Percentiles rank a stretch among this genome's conserved stretches.
Evolutionary conservation across 495 filamentous ascomycete species (phyloP).

Genomic region (Penicillium subrubescens): DNA sequence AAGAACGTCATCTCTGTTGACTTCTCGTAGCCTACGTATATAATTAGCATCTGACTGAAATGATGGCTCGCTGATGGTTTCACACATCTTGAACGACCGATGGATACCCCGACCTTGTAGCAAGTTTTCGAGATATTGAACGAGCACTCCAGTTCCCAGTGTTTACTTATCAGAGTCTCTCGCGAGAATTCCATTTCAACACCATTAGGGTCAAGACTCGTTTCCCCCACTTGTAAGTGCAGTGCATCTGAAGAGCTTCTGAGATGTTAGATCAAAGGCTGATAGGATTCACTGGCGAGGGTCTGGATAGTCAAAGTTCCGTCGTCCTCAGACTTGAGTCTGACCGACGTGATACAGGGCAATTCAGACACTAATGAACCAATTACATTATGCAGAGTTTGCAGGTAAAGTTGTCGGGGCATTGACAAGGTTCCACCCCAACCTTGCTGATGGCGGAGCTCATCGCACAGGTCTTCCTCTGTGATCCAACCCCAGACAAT

Average conservation of each 20-base stretch:
- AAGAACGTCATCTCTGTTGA: background rate
- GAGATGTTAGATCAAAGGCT: slow-evolving; percentile 2
- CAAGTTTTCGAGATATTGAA: slow-evolving; percentile 8
- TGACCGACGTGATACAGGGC: slow-evolving; percentile 1
- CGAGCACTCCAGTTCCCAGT: slow-evolving; percentile 11
- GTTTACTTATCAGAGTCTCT: background rate
- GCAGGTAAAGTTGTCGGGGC: slow-evolving; percentile 14
- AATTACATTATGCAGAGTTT: slow-evolving; percentile 2
- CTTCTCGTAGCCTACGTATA: background rate
- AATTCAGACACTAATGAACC: slow-evolving; percentile 4
- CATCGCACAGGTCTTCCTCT: slow-evolving; percentile 18
- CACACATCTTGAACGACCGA: slow-evolving; percentile 7
- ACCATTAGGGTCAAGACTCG: background rate
- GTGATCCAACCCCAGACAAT: slow-evolving; percentile 20
- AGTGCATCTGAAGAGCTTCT: background rate
- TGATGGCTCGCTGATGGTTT: too few species aligned
- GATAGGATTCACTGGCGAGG: slow-evolving; percentile 8
- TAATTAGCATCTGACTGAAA: background rate
- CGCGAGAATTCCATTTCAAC: background rate
- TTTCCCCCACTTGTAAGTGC: background rate
- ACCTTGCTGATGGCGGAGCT: slow-evolving; percentile 17
- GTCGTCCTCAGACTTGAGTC: background rate
- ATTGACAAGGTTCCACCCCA: slow-evolving; percentile 21
- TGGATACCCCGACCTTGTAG: slow-evolving; percentile 4
- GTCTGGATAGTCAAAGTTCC: slow-evolving; percentile 7